A percentile compares a stretch with the other conserved stretches of the same genome.
phyloP scores from a whole-genome alignment of 2,329 filamentous ascomycete species.

The Diaporthe sp. region DNA sequence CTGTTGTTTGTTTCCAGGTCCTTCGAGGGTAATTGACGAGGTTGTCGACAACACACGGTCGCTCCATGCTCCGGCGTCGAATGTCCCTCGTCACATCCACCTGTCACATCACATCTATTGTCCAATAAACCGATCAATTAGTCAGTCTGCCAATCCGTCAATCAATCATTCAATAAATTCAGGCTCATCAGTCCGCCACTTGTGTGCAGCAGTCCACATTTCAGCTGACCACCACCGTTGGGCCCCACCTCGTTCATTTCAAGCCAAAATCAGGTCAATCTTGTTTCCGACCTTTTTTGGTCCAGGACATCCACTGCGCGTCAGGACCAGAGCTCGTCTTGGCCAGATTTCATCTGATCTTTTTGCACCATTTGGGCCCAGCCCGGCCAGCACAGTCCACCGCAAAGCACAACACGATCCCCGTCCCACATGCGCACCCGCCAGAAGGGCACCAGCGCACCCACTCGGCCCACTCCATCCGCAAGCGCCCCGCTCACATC shows the following conservation, averaged over 20 bases:
- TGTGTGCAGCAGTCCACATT: slow-evolving; percentile 7
- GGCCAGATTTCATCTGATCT: slow-evolving; percentile 28
- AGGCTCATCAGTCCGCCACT: background rate
- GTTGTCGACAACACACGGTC: background rate
- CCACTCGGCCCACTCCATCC: slow-evolving; percentile 23
- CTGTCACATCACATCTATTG: background rate
- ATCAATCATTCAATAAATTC: background rate
- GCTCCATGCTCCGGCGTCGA: background rate
- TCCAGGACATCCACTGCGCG: background rate
- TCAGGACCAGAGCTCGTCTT: background rate
- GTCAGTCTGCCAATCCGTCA: background rate
- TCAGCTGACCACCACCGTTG: slow-evolving; percentile 11
- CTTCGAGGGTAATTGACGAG: no score
- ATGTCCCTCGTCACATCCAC: background rate
- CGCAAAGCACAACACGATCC: slow-evolving; percentile 11
- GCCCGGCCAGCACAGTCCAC: slow-evolving; percentile 12
- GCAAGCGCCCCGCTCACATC: slow-evolving; percentile 24
- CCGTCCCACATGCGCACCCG: slow-evolving; percentile 18
- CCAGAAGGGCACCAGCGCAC: slow-evolving; percentile 3
- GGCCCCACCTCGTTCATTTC: slow-evolving; percentile 26
- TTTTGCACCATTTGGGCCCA: background rate
- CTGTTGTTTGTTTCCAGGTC: no score
- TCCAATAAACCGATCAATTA: slow-evolving; percentile 5
- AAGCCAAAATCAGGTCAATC: slow-evolving; percentile 19
- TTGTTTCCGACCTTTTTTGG: slow-evolving; percentile 20